Conservation (phyloP, 2,329 filamentous ascomycete species). For the Venturia carpophila region DNA sequence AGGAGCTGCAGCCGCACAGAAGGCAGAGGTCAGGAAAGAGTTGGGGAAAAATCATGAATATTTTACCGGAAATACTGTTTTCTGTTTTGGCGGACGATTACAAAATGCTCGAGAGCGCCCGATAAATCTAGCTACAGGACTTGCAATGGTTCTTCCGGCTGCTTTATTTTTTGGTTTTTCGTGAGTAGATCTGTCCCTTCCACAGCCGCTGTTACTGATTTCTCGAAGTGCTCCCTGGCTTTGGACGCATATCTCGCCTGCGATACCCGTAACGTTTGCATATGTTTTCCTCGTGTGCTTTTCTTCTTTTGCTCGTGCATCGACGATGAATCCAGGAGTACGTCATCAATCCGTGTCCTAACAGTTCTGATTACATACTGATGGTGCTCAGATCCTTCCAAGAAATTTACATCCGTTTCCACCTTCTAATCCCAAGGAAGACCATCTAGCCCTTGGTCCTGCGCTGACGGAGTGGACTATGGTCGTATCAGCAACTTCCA, state of each 20-base stretch:
- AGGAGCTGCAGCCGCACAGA: constrained; percentile 37
- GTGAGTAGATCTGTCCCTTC: constrained; percentile 34
- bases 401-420: constrained; percentile 87
- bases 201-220: constrained; percentile 22
- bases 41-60: constrained; percentile 78
- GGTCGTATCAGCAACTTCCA: constrained; percentile 69
- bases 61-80: constrained; percentile 87
- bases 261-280: constrained; percentile 79
- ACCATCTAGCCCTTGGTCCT: constrained; percentile 73
- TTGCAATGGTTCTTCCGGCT: constrained; percentile 70
- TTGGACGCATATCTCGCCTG: constrained; percentile 79
- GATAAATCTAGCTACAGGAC: constrained; percentile 78
- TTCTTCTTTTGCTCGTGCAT: constrained; percentile 91
- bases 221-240: constrained; percentile 60
- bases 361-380: constrained; percentile 12
- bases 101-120: constrained; percentile 84
- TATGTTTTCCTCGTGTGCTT: constrained; percentile 88
- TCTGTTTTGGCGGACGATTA: constrained; percentile 75
- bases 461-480: constrained; percentile 90
- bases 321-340: constrained; percentile 85
- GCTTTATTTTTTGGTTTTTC: constrained; percentile 80
- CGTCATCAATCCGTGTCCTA: constrained; percentile 35
- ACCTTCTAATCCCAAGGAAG: constrained; percentile 63
- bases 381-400: constrained; percentile 65
- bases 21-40: constrained; percentile 36